A percentile compares a stretch with the other conserved stretches of the same genome.
Conservation (phyloP, 345 rosid genomes). For the Ricinus communis region DNA sequence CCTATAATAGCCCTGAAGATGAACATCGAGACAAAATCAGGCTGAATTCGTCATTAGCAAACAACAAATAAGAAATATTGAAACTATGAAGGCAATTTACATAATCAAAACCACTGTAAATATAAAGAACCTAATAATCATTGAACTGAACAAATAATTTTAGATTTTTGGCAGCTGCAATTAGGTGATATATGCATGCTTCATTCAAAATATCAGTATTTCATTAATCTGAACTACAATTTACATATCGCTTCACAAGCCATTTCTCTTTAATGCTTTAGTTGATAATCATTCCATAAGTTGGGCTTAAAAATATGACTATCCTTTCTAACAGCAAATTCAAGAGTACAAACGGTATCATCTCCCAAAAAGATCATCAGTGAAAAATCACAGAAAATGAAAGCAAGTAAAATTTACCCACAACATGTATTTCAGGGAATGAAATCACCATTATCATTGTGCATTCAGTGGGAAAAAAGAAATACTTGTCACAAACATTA, state of each 20-base stretch:
- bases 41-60: background rate
- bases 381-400: too few species aligned
- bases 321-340: too few species aligned
- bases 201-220: background rate
- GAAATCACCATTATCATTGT: background rate
- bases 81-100: background rate
- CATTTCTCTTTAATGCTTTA: too few species aligned
- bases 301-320: too few species aligned
- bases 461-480: background rate
- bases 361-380: too few species aligned
- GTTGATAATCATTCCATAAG: too few species aligned
- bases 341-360: too few species aligned
- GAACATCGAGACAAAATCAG: constrained; percentile 12
- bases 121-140: background rate
- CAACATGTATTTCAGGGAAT: background rate
- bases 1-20: constrained; percentile 69
- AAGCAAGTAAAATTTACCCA: too few species aligned
- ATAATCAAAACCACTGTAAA: background rate
- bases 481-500: background rate
- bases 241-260: too few species aligned
- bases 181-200: too few species aligned
- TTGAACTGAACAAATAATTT: too few species aligned
- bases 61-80: background rate
- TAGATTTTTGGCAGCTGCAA: too few species aligned
- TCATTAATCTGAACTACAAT: background rate